Conservation (phyloP, 495 filamentous ascomycete genomes). For the Cercophora newfieldiana region DNA sequence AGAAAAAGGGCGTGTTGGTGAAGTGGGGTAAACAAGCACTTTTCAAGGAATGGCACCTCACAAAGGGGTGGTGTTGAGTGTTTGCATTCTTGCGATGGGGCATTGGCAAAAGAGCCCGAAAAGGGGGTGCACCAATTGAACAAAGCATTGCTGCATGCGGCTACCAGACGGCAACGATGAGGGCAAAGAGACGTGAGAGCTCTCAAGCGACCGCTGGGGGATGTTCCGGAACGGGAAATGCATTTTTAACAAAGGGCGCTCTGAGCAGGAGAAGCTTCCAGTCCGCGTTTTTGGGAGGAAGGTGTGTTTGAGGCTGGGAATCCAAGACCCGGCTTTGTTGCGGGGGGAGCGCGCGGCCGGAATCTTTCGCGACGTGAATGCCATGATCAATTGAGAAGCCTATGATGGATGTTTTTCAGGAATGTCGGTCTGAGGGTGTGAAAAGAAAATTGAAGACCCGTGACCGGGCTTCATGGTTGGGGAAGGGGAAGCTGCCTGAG, state of each 20-base stretch:
- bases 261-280: background rate
- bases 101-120: background rate
- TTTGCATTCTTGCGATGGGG: background rate
- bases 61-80: background rate
- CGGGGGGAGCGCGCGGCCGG: background rate
- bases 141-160: slow-evolving; percentile 17
- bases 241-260: background rate
- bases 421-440: no score
- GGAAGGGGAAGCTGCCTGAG: no score
- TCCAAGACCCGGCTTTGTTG: background rate
- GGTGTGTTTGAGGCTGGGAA: background rate
- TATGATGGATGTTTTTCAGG: no score
- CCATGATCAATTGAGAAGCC: no score
- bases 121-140: background rate
- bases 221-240: slow-evolving; percentile 17
- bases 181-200: background rate
- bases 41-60: slow-evolving; percentile 13
- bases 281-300: background rate
- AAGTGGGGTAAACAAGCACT: slow-evolving; percentile 11
- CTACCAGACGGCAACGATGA: background rate
- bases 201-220: background rate
- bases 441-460: no score
- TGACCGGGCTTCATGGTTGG: no score
- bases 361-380: no score
- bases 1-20: background rate